A percentile compares a stretch with the other conserved stretches of the same genome.
phyloP scores from a whole-genome alignment of 306 rosid species.

The Leucaena leucocephala region DNA sequence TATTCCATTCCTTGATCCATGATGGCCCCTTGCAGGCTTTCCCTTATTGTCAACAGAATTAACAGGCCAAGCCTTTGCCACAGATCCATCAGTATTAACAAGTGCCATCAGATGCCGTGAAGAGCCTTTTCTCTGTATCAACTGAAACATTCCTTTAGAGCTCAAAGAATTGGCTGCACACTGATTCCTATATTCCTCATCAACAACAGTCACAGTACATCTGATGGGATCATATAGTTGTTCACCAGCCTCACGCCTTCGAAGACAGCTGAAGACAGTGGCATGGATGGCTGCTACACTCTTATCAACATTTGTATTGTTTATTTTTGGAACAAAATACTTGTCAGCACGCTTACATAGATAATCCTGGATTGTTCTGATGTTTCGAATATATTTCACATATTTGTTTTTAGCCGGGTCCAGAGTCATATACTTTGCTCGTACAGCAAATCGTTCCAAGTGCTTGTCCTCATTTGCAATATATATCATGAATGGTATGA shows the following conservation, averaged over 20 bases:
- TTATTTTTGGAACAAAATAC: constrained; percentile 85
- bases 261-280: constrained; percentile 85
- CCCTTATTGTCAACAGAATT: constrained; percentile 66
- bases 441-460: constrained; percentile 84
- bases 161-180: constrained; percentile 80
- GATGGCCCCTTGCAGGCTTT: constrained; percentile 53
- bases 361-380: constrained; percentile 84
- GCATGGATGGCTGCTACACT: constrained; percentile 95
- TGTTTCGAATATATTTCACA: constrained; percentile 79
- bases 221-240: constrained; percentile 61
- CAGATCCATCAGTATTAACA: constrained; percentile 83
- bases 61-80: constrained; percentile 91
- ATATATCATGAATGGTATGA: constrained; percentile 83
- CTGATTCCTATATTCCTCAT: constrained; percentile 84
- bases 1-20: constrained; percentile 43
- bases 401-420: constrained; percentile 88
- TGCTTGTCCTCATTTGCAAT: constrained; percentile 86
- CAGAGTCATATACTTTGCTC: constrained; percentile 85
- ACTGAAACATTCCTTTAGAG: constrained; percentile 86
- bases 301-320: constrained; percentile 86
- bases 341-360: constrained; percentile 87
- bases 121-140: constrained; percentile 86
- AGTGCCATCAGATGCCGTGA: constrained; percentile 83
- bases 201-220: constrained; percentile 67
- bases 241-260: constrained; percentile 80